phyloP scores from a whole-genome alignment of 2,329 filamentous ascomycete species.

The Phialophora tarda region DNA sequence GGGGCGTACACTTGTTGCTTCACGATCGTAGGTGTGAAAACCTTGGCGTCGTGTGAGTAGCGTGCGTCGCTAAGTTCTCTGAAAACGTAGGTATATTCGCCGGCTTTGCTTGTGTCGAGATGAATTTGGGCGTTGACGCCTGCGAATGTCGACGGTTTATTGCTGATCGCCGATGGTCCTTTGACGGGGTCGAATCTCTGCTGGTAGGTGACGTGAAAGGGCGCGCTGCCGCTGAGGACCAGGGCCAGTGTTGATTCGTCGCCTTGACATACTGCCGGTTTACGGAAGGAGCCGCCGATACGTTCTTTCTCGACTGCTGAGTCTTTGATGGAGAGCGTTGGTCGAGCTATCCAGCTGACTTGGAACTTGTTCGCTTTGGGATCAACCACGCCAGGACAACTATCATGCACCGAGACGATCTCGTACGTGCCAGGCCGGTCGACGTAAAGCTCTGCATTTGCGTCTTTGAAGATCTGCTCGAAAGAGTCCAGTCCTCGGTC shows the following conservation, averaged over 20 bases:
- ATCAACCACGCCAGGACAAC: constrained; percentile 83
- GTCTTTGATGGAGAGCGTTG: constrained; percentile 70
- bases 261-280: constrained; percentile 88
- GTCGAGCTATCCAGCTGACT: constrained; percentile 84
- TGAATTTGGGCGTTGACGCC: constrained; percentile 77
- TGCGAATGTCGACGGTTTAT: constrained; percentile 74
- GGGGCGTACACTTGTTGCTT: constrained; percentile 84
- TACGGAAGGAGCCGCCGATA: constrained; percentile 62
- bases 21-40: constrained; percentile 70
- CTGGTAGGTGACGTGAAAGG: constrained; percentile 82
- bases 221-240: constrained; percentile 76
- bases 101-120: constrained; percentile 84
- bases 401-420: constrained; percentile 77
- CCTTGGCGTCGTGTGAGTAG: constrained; percentile 74
- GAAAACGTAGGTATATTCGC: constrained; percentile 86
- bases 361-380: constrained; percentile 74
- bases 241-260: constrained; percentile 90
- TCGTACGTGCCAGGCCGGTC: constrained; percentile 75
- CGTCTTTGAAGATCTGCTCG: constrained; percentile 58
- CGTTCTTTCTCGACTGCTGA: constrained; percentile 65
- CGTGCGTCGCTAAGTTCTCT: constrained; percentile 80
- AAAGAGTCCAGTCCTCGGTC: constrained; percentile 52
- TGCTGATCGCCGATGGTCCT: constrained; percentile 68
- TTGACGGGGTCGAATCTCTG: constrained; percentile 72
- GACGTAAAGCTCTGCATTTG: constrained; percentile 73